Conservation (phyloP, 75 land plant species). For the Selaginella tamariscina region DNA sequence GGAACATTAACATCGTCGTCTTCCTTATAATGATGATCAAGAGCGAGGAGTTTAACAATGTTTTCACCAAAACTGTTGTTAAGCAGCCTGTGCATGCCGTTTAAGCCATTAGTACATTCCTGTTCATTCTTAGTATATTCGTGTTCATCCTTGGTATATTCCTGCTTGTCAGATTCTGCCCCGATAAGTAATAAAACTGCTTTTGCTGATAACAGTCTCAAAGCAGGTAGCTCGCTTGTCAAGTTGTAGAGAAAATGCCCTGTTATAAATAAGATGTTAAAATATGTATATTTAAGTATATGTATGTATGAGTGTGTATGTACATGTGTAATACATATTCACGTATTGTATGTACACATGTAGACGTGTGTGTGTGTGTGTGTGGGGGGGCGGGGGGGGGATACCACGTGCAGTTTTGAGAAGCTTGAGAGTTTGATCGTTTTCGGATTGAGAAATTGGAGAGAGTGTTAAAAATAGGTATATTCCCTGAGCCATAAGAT, state of each 20-base stretch:
- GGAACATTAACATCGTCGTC: background rate
- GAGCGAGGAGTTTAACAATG: background rate
- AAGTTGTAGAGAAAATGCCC: background rate
- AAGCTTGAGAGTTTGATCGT: background rate
- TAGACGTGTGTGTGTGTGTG: too few relatives aligned
- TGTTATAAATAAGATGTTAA: background rate
- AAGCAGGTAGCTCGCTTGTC: background rate
- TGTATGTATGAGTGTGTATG: too few relatives aligned
- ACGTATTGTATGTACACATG: too few relatives aligned
- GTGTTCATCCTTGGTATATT: too few relatives aligned
- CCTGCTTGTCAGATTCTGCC: background rate
- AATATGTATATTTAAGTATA: too few relatives aligned
- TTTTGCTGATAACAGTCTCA: background rate
- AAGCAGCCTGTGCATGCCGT: background rate
- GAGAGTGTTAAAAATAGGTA: background rate
- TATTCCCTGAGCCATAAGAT: slow-evolving; percentile 3
- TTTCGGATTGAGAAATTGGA: background rate
- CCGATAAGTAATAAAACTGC: background rate
- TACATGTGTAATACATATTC: too few relatives aligned
- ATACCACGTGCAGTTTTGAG: background rate
- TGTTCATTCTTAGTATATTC: background rate
- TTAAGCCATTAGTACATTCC: too few relatives aligned
- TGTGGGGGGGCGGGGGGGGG: too few relatives aligned
- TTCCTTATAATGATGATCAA: slow-evolving; percentile 9
- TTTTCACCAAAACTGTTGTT: background rate